Percentiles rank a stretch among this genome's conserved stretches.
phyloP scores from a whole-genome alignment of 169 alveolate species.

The Plasmodium inui region DNA sequence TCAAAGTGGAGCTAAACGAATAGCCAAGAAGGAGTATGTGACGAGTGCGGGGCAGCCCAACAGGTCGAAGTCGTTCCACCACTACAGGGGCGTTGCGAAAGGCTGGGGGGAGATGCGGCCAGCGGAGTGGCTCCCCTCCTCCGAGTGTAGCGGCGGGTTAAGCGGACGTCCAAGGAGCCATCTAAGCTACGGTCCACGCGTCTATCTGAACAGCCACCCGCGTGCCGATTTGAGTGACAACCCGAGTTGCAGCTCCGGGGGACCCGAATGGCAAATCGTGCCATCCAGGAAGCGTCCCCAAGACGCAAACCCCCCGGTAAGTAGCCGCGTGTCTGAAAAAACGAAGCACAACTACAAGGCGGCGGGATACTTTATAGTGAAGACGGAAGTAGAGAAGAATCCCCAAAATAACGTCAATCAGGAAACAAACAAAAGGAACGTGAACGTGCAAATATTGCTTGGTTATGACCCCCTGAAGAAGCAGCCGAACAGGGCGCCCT shows the following conservation, averaged over 20 bases:
- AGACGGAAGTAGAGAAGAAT: not conserved
- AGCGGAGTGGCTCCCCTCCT: not conserved
- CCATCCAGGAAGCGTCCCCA: not conserved
- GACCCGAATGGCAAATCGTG: not conserved
- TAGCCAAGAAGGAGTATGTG: not conserved
- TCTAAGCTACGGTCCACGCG: not conserved
- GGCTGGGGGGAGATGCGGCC: not conserved
- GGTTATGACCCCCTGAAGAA: conserved; percentile 47
- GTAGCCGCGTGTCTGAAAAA: not conserved
- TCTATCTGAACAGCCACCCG: not conserved
- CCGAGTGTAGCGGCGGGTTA: not conserved
- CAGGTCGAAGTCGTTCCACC: not conserved
- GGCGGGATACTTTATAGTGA: conserved; percentile 27
- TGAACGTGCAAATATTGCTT: conserved; percentile 25
- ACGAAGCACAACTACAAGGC: conserved; percentile 19
- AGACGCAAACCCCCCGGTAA: not conserved
- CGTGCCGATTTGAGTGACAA: not conserved
- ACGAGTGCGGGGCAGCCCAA: not conserved
- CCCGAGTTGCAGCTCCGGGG: not conserved
- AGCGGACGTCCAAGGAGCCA: not conserved
- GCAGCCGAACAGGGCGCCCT: not conserved
- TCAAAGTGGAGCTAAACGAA: not conserved
- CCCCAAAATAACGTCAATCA: not conserved
- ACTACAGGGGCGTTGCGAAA: not conserved
- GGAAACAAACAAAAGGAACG: conserved; percentile 5